Base-by-base conservation (phyloP, 2,329 filamentous ascomycete genomes). In the Pseudocercospora musae region DNA sequence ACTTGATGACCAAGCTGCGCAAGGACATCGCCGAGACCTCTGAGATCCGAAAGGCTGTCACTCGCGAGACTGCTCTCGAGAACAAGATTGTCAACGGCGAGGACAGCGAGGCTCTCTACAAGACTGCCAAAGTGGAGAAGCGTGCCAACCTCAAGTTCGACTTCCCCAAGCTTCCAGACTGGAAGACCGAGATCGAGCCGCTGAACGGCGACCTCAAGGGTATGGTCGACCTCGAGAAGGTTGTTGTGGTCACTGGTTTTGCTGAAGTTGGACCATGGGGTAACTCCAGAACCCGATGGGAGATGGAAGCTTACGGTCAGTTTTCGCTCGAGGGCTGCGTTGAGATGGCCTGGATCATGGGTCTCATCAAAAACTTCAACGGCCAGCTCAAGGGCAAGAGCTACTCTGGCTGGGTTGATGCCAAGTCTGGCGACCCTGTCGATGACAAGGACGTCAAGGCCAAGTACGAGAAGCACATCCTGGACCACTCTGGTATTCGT, bases 281-380 rank as follows among this genome's bases (percentile, higher is more conserved):
- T 82, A 99, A 98, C 82, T 94, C 95, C 2, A 88, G 95, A 72
- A 99, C 95, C 50, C 88, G 95, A 66, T 99, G 95, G 95, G 95
- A 99, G 82, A 99, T 99, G 94, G 95, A 99, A 78, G 93, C 95
- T 1, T 88, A 93, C 69, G 95, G 95, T 75, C 86, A 96, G 74
- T 99, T 99, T 81, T 98, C 95, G 8, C 86, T 99, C 13, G 96
- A 99, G 78, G 95, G 95, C 29, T 98, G 95, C 73, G 89, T 99
- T 64, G 95, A 99, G 79, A 99, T 99, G 95, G 93, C 95, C 31
- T 99, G 95, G 95, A 92, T 99, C 78, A 99, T 98, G 94, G 95
- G 95, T 74, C 87, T 98, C 63, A 98, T 99, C 82, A 97, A 94
- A 84, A 96, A 99, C 78, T 91, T 96, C 82, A 98, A 98, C 71